Base-by-base conservation (phyloP, 139 green algal species). In the Desmodesmus armatus region DNA sequence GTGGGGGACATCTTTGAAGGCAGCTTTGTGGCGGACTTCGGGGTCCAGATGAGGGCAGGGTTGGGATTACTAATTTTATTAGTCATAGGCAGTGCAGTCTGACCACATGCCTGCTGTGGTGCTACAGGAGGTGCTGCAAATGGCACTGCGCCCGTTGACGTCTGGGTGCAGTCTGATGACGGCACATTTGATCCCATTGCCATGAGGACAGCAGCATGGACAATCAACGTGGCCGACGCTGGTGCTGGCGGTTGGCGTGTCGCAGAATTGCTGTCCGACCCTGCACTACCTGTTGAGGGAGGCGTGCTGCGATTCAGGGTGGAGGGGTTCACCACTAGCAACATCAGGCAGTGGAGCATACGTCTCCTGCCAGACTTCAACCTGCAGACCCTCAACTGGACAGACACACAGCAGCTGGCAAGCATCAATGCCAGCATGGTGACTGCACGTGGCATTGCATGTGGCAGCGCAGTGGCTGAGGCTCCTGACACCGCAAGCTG, bases 261-360 rank as follows among this genome's bases (percentile, higher is more conserved):
- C 63, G 39, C 72, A 63, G 60, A n/a, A 37, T 29, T 69, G 60
- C 60, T 39, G 60, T 69, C 60, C 35, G 60, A 69, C 2, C 19
- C 60, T 25, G 60, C 37, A 27, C 60, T 69, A 11, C 60, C 60
- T 40, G 60, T 39, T n/a, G n/a, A n/a, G n/a, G 60, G 60, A 69
- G 60, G 60, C 37, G 60, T 23, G 47, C 47, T 23, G 47, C 47
- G 13, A 5, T 69, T 69, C 7, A 23, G n/a, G 37, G 60, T 40
- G 60, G 60, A 69, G 60, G 60, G 60, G n/a, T 69, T 69, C 6
- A 17, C 35, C 60, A 69, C 60, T 29, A 69, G 60, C 60, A 69
- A 29, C 60, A 69, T 39, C 60, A 69, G 60, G n/a, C 60, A 69
- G 6, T 69, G 60, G 60, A 25, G 6, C 7, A 29, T 39, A 29